Evolutionary conservation across 768 basidiomycete genomes (phyloP).

Genomic region (Cystofilobasidium macerans): DNA sequence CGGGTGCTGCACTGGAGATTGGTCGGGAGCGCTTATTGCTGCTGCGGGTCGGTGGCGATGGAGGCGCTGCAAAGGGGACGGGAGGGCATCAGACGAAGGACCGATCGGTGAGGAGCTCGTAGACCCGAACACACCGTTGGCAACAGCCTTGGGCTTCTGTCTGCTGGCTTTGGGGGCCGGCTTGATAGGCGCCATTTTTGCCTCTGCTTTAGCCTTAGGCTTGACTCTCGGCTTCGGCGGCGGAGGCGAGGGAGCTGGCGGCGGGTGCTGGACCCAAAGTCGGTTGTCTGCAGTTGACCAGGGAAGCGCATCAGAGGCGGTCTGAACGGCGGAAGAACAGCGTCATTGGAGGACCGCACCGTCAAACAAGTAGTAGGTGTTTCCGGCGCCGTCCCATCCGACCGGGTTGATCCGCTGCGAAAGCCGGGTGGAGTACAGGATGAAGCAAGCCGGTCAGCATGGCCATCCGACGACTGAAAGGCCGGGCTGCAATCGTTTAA

Average conservation of each 20-base stretch:
- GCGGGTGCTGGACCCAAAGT: constrained; percentile 72
- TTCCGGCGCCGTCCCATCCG: constrained; percentile 65
- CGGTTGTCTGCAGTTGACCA: constrained; percentile 46
- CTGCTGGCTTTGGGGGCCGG: constrained; percentile 5
- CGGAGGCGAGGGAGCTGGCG: constrained; percentile 36
- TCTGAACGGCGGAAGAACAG: background rate
- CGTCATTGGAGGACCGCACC: constrained; percentile 34
- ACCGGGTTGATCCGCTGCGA: constrained; percentile 75
- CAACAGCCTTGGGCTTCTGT: background rate
- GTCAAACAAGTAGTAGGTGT: constrained; percentile 79
- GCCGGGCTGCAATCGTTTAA: too few species aligned
- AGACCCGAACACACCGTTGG: background rate
- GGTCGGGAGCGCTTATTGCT: background rate
- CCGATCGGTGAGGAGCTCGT: background rate
- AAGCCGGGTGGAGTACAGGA: background rate
- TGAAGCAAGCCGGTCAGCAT: too few species aligned
- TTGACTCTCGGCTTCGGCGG: constrained; percentile 33
- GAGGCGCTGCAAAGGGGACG: background rate
- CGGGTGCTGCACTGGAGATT: background rate
- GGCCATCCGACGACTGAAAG: too few species aligned
- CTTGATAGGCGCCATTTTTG: constrained; percentile 6
- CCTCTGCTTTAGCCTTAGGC: constrained; percentile 38
- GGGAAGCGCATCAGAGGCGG: background rate
- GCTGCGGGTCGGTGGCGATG: background rate
- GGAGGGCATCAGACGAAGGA: background rate